Conservation (phyloP, 257 asterid species). For the Cruciata laevipes region DNA sequence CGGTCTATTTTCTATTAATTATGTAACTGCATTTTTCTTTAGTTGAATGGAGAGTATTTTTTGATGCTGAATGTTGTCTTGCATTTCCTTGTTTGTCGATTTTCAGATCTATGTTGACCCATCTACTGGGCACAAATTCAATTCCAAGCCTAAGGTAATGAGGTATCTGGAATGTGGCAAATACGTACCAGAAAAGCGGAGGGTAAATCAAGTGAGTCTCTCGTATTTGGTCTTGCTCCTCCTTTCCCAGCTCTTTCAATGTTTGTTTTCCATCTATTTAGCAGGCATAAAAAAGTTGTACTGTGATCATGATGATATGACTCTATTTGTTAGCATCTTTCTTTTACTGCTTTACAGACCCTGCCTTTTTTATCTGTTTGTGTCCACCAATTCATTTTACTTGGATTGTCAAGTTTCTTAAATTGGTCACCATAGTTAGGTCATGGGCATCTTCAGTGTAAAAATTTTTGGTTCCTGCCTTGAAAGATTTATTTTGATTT, state of each 20-base stretch:
- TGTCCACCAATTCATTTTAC: not conserved
- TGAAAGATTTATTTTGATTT: not conserved
- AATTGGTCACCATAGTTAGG: not conserved
- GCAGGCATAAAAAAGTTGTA: not conserved
- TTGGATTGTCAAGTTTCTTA: not conserved
- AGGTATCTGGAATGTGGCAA: constrained; percentile 32
- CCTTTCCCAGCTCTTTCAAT: not conserved
- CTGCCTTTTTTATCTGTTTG: not conserved
- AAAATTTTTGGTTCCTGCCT: not conserved
- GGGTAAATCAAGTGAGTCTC: constrained; percentile 18
- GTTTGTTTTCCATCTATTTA: not conserved
- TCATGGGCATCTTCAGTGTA: not conserved
- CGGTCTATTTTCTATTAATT: not conserved
- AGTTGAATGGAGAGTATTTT: not conserved
- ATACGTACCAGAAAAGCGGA: constrained; percentile 12
- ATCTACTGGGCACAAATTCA: constrained; percentile 41
- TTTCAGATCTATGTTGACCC: constrained; percentile 53
- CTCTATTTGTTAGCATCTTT: not conserved
- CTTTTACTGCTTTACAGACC: not conserved
- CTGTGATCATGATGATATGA: not conserved
- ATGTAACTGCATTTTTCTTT: not conserved
- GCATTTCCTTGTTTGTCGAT: not conserved
- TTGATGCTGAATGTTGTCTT: not conserved
- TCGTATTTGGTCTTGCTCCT: not conserved
- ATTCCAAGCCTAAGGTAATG: constrained; percentile 45